Evolutionary conservation across 1,139 yeast genomes (phyloP).

Genomic region (Pneumocystis jirovecii): DNA sequence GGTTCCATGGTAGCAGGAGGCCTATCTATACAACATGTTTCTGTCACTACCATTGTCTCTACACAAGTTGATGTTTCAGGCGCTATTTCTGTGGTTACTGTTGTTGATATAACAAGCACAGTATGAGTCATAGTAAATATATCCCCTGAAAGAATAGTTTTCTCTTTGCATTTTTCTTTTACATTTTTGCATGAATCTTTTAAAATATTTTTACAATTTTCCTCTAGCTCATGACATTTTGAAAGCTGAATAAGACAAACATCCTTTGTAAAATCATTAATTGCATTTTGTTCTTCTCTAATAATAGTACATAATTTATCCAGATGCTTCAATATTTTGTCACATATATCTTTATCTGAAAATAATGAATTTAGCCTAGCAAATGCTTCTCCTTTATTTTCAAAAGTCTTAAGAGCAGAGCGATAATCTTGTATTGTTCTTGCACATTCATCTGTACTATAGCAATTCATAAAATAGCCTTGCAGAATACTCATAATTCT

Average conservation of each 20-base stretch:
- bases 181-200: background rate
- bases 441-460: background rate
- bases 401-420: background rate
- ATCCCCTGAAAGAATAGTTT: background rate
- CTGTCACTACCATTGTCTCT: background rate
- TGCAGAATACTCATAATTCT: too few relatives aligned
- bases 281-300: background rate
- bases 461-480: background rate
- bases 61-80: background rate
- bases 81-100: background rate
- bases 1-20: background rate
- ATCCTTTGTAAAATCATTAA: background rate
- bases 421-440: background rate
- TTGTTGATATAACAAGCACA: background rate
- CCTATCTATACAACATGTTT: background rate
- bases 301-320: background rate
- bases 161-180: background rate
- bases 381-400: background rate
- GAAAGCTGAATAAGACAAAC: background rate
- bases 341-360: background rate
- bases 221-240: background rate
- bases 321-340: background rate
- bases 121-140: background rate
- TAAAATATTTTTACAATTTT: background rate
- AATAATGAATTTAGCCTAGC: background rate